A percentile compares a stretch with the other conserved stretches of the same genome.
These are phyloP conservation scores for Trametopsis cervina DNA, from an alignment of 768 basidiomycete genomes.

Conservation along the genomic window DNA sequence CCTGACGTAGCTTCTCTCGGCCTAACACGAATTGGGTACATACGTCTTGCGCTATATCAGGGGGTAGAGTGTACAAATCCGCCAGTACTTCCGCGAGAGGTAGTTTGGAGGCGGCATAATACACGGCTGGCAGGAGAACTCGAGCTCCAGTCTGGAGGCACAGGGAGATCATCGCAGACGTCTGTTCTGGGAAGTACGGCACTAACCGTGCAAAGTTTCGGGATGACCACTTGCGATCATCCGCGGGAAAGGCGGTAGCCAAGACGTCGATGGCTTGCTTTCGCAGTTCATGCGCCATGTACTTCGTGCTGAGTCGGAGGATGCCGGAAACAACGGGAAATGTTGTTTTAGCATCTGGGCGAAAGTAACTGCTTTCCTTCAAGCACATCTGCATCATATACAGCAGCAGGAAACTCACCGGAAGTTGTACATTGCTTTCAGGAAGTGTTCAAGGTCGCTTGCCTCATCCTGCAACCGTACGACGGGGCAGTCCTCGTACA, in stretches of 20 bases:
- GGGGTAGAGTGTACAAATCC: background rate
- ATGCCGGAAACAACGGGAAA: slow-evolving; percentile 6
- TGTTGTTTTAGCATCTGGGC: slow-evolving; percentile 9
- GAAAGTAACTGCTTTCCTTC: slow-evolving; percentile 1
- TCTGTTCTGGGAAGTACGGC: slow-evolving; percentile 7
- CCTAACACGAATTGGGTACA: background rate
- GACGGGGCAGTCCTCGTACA: slow-evolving; percentile 4
- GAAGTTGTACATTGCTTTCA: slow-evolving; percentile 6
- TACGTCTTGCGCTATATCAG: background rate
- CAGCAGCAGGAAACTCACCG: background rate
- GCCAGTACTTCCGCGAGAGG: slow-evolving; percentile 2
- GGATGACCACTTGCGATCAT: slow-evolving; percentile 10
- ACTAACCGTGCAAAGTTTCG: slow-evolving; percentile 2
- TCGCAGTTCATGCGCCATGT: slow-evolving; percentile 10
- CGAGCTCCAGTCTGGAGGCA: slow-evolving; percentile 12
- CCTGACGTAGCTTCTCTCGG: background rate
- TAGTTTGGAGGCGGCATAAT: slow-evolving; percentile 8
- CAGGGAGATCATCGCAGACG: slow-evolving; percentile 8
- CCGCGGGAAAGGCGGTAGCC: slow-evolving; percentile 13
- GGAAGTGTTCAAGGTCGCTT: slow-evolving; percentile 1
- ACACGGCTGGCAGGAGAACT: slow-evolving; percentile 12
- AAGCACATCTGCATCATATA: too few species aligned
- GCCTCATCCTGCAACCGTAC: slow-evolving; percentile 2
- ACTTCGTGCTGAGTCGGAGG: slow-evolving; percentile 19
- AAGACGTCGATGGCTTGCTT: slow-evolving; percentile 14